Evolutionary conservation across 2,329 filamentous ascomycete genomes (phyloP).

Genomic region (Dactylellina sp.): DNA sequence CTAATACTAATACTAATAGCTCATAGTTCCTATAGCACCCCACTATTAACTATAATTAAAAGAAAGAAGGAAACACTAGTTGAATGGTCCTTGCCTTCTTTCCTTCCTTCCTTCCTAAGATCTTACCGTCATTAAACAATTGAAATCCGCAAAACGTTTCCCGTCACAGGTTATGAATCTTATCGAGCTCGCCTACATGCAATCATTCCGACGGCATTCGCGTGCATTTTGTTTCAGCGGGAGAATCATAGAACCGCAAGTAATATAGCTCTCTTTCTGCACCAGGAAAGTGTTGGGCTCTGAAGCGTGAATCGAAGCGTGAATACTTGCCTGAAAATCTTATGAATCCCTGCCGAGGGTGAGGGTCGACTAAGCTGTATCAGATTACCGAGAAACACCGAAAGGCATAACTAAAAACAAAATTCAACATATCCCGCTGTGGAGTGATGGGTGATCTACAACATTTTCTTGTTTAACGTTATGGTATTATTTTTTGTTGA

Average conservation of each 20-base stretch:
- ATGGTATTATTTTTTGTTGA: too few species aligned
- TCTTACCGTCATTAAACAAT: neutral
- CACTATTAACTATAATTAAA: too few species aligned
- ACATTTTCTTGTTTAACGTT: neutral
- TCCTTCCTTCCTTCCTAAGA: neutral
- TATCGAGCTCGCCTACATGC: neutral
- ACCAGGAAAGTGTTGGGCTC: neutral
- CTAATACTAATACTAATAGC: too few species aligned
- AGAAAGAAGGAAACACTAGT: too few species aligned
- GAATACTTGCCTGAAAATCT: too few species aligned
- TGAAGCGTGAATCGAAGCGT: too few species aligned
- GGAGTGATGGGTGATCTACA: neutral
- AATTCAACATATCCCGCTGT: neutral
- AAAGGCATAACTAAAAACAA: neutral
- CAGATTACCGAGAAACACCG: conserved; percentile 3
- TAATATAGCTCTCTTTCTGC: neutral
- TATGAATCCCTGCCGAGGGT: too few species aligned
- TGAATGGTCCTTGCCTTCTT: neutral
- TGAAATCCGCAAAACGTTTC: conserved; percentile 1
- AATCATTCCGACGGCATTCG: conserved; percentile 3
- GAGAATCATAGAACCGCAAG: neutral
- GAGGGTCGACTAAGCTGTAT: neutral
- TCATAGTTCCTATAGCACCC: too few species aligned
- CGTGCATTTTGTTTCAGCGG: conserved; percentile 2
- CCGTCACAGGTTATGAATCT: neutral